A percentile compares a stretch with the other conserved stretches of the same genome.
Conservation (phyloP, 495 filamentous ascomycete genomes). For the Rhizodiscina lignyota region DNA sequence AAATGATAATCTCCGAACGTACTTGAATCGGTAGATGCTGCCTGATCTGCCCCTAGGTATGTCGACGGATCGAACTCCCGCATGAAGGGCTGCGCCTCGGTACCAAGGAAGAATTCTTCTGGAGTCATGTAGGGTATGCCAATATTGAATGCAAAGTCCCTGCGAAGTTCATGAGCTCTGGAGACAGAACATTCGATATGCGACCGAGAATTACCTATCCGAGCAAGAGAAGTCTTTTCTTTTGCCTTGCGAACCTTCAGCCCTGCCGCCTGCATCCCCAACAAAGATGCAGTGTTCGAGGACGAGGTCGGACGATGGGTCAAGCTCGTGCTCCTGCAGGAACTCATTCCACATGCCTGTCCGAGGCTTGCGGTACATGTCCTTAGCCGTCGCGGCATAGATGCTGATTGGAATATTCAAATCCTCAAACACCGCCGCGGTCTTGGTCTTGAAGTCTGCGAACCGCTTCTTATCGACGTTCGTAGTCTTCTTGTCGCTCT, state of each 20-base stretch:
- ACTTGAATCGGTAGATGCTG: constrained; percentile 20
- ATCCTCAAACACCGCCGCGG: constrained; percentile 45
- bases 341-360: constrained; percentile 82
- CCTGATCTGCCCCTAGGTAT: constrained; percentile 26
- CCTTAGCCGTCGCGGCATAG: constrained; percentile 70
- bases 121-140: constrained; percentile 69
- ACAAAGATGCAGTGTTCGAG: constrained; percentile 61
- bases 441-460: constrained; percentile 62
- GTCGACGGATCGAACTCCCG: constrained; percentile 49
- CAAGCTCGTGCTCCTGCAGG: constrained; percentile 52
- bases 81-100: constrained; percentile 40
- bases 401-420: constrained; percentile 64
- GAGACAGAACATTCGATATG: constrained; percentile 4
- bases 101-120: constrained; percentile 74
- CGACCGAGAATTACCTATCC: constrained; percentile 39
- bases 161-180: constrained; percentile 7
- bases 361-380: constrained; percentile 74
- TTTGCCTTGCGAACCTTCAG: constrained; percentile 5
- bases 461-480: constrained; percentile 46
- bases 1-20: constrained; percentile 15
- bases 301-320: constrained; percentile 33
- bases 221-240: constrained; percentile 56
- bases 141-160: constrained; percentile 68
- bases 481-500: constrained; percentile 60
- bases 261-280: constrained; percentile 68